A percentile compares a stretch with the other conserved stretches of the same genome.
These are phyloP conservation scores for Monotropa hypopitys DNA, from an alignment of 179 eudicot genomes.

Conservation along the genomic window DNA sequence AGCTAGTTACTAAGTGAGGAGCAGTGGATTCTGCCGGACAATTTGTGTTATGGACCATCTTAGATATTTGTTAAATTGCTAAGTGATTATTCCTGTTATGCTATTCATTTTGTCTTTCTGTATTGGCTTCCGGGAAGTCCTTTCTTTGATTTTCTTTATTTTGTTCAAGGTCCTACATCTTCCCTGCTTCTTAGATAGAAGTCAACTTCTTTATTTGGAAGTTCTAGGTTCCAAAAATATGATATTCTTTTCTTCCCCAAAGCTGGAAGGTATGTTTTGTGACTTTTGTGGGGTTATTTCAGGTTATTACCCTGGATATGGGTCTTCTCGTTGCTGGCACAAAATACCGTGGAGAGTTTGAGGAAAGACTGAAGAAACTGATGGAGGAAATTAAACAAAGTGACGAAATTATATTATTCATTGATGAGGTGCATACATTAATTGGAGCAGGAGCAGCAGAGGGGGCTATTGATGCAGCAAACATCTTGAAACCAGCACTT, in stretches of 20 bases:
- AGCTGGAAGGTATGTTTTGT: background rate
- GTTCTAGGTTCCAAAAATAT: background rate
- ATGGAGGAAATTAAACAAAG: slow-evolving; percentile 85
- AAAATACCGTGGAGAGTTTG: slow-evolving; percentile 93
- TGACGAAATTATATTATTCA: slow-evolving; percentile 69
- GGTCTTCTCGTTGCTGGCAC: slow-evolving; percentile 94
- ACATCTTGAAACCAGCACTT: slow-evolving; percentile 91
- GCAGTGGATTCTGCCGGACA: background rate
- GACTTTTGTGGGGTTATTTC: slow-evolving; percentile 8
- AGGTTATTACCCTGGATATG: slow-evolving; percentile 93
- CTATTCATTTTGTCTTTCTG: background rate
- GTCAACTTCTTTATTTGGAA: background rate
- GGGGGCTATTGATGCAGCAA: slow-evolving; percentile 98
- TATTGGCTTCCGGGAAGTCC: background rate
- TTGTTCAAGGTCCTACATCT: background rate
- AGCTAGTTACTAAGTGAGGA: background rate
- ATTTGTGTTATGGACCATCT: background rate
- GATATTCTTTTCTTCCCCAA: background rate
- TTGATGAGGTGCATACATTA: slow-evolving; percentile 90
- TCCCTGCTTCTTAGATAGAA: background rate
- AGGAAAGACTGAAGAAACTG: slow-evolving; percentile 74
- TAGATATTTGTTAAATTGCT: background rate
- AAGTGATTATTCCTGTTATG: background rate
- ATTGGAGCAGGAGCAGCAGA: slow-evolving; percentile 97
- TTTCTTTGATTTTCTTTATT: background rate